Conservation (phyloP, 345 rosid species). For the Eutrema japonicum region DNA sequence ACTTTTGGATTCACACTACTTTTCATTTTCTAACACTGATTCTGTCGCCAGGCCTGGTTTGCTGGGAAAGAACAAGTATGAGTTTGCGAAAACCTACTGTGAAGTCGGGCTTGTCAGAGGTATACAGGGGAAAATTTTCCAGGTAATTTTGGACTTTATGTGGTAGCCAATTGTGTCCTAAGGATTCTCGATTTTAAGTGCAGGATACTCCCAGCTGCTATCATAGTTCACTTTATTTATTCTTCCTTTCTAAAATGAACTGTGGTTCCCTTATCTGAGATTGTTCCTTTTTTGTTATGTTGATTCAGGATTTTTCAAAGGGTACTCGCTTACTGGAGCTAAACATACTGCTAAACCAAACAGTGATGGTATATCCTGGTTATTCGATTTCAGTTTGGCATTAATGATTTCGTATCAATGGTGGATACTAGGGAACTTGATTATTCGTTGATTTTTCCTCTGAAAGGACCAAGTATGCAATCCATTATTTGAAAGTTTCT, state of each 20-base stretch:
- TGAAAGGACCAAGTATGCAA: slow-evolving; percentile 12
- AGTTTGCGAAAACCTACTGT: slow-evolving; percentile 88
- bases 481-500: slow-evolving; percentile 6
- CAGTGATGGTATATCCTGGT: slow-evolving; percentile 77
- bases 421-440: slow-evolving; percentile 6
- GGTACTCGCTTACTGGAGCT: slow-evolving; percentile 93
- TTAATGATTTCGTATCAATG: slow-evolving; percentile 13
- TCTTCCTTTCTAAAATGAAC: slow-evolving; percentile 23
- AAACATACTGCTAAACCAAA: slow-evolving; percentile 76
- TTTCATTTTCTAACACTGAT: slow-evolving; percentile 34
- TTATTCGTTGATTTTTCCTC: background rate
- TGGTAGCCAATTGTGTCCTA: slow-evolving; percentile 22
- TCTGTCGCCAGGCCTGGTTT: slow-evolving; percentile 82
- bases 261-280: slow-evolving; percentile 22
- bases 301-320: slow-evolving; percentile 83
- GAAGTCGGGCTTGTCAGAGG: slow-evolving; percentile 58
- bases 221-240: slow-evolving; percentile 26
- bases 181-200: slow-evolving; percentile 9
- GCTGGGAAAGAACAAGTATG: slow-evolving; percentile 85
- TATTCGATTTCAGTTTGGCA: slow-evolving; percentile 29
- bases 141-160: slow-evolving; percentile 56
- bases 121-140: slow-evolving; percentile 64
- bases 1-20: slow-evolving; percentile 27
- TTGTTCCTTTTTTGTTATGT: slow-evolving; percentile 7
- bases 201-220: slow-evolving; percentile 23